Conservation (phyloP, 371 early-diverging fungal genomes). For the Umbelopsis sp. region DNA sequence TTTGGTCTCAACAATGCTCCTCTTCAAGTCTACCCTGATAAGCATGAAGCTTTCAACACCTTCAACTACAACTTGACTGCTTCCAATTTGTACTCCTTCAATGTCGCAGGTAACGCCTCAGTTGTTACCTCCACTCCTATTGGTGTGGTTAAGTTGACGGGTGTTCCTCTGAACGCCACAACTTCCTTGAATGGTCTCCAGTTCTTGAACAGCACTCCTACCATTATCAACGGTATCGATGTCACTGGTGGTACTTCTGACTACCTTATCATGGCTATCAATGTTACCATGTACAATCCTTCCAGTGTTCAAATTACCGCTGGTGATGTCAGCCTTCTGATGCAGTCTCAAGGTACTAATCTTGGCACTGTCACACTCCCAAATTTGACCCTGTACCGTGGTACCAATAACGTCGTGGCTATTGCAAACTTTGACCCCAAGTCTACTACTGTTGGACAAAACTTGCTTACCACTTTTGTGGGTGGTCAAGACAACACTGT, state of each 20-base stretch:
- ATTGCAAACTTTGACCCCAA: constrained; percentile 55
- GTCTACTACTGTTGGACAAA: constrained; percentile 49
- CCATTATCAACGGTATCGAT: constrained; percentile 59
- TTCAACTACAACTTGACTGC: constrained; percentile 56
- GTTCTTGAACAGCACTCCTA: constrained; percentile 62
- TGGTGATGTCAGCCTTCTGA: constrained; percentile 53
- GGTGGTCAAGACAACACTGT: constrained; percentile 57
- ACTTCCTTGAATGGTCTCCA: constrained; percentile 62
- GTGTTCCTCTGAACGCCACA: constrained; percentile 60
- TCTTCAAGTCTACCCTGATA: constrained; percentile 41
- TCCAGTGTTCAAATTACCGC: constrained; percentile 59
- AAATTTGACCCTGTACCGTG: constrained; percentile 50
- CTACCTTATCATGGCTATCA: constrained; percentile 52
- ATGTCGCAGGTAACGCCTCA: constrained; percentile 52
- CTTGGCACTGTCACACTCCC: constrained; percentile 57
- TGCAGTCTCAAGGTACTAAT: constrained; percentile 41
- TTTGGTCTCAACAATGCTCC: constrained; percentile 50
- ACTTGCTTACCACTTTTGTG: constrained; percentile 54
- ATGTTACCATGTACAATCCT: constrained; percentile 63
- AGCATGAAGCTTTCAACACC: constrained; percentile 47
- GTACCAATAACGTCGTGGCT: constrained; percentile 50
- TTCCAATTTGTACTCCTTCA: constrained; percentile 45
- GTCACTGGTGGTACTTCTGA: constrained; percentile 60
- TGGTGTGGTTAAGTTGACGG: constrained; percentile 58
- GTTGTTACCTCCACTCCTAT: constrained; percentile 61